These are phyloP conservation scores for Adansonia digitata DNA, from an alignment of 345 rosid species.

Conservation along the genomic window DNA sequence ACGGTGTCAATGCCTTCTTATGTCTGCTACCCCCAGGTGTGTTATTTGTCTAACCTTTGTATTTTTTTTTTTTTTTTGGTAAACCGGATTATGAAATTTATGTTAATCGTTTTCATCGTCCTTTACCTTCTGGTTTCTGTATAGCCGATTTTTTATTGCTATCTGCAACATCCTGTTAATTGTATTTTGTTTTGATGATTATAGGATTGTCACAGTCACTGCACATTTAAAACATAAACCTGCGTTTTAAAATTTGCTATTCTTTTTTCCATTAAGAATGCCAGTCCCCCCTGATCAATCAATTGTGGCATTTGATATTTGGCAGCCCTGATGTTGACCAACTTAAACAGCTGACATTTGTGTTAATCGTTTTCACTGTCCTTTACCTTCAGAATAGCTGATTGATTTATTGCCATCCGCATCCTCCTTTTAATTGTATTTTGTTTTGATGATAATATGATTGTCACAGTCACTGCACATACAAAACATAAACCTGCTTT, in stretches of 20 bases:
- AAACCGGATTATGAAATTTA: neutral
- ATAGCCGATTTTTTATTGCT: neutral
- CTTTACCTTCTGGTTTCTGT: neutral
- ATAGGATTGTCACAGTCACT: neutral
- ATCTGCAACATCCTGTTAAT: neutral
- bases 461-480: neutral
- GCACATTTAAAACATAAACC: neutral
- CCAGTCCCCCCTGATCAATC: conserved; percentile 4
- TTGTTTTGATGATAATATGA: neutral
- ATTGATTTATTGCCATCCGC: neutral
- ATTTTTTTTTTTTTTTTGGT: no score
- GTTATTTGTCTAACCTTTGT: conserved; percentile 1
- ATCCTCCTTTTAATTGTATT: neutral
- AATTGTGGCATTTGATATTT: conserved; percentile 22
- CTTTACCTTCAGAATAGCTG: neutral
- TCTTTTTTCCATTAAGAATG: neutral
- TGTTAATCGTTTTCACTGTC: neutral
- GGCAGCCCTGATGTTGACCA: conserved; percentile 87
- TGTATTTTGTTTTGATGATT: neutral
- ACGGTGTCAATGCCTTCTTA: conserved; percentile 87
- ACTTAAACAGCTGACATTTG: conserved; percentile 51
- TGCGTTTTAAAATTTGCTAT: neutral
- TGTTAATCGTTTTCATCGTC: neutral
- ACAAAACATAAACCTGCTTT: neutral
- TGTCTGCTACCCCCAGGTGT: conserved; percentile 96